Evolutionary conservation across 192 early-diverging fungal genomes (phyloP).

Genomic region (Podila horticola): DNA sequence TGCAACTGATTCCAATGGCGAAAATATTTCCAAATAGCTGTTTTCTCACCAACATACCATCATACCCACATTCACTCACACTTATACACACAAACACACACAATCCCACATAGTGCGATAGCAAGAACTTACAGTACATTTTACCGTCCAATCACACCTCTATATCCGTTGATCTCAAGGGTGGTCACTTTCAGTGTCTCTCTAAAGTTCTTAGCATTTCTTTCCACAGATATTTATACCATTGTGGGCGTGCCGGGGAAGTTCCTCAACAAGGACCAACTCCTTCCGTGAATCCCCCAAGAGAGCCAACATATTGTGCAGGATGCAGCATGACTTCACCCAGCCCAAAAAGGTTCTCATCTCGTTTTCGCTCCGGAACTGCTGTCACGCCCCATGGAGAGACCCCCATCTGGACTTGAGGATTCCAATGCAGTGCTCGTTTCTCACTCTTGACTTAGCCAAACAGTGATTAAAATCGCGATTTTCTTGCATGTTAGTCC

Average conservation of each 20-base stretch:
- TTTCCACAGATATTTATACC: not conserved
- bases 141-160: no score
- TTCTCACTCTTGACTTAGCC: not conserved
- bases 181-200: not conserved
- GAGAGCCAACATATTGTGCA: not conserved
- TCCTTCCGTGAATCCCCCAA: not conserved
- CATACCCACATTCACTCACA: no score
- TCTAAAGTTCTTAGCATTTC: not conserved
- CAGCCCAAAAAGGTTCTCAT: not conserved
- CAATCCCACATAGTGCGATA: no score
- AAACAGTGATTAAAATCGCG: not conserved
- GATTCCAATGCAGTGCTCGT: slow-evolving; percentile 2
- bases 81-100: no score
- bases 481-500: no score
- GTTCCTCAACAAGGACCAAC: not conserved
- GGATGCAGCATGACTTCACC: not conserved
- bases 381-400: not conserved
- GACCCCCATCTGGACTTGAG: not conserved
- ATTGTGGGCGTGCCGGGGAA: not conserved
- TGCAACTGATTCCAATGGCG: no score
- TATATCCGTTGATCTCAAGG: not conserved
- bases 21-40: no score
- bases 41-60: no score
- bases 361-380: not conserved
- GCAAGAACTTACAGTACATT: no score